Conservation (phyloP, 306 rosid species). For the Begonia peltatifolia region DNA sequence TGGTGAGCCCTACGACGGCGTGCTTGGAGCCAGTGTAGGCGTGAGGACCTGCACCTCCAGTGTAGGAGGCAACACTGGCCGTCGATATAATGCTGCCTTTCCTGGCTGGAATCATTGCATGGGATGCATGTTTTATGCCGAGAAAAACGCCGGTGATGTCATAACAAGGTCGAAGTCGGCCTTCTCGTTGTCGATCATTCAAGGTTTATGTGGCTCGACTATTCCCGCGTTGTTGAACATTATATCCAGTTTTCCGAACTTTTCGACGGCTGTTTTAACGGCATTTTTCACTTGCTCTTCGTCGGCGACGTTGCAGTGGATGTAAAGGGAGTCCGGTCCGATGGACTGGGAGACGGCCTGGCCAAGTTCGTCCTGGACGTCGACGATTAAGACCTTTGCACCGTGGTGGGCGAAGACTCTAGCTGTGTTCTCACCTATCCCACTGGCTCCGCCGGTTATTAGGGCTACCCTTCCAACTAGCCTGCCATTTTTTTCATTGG, state of each 20-base stretch:
- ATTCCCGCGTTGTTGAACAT: slow-evolving; percentile 85
- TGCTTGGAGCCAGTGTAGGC: slow-evolving; percentile 65
- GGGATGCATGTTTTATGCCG: slow-evolving; percentile 61
- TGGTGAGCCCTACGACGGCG: slow-evolving; percentile 53
- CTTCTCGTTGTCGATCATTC: slow-evolving; percentile 25
- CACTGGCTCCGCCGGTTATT: slow-evolving; percentile 85
- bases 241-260: slow-evolving; percentile 55
- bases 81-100: slow-evolving; percentile 47
- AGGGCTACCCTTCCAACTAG: slow-evolving; percentile 67
- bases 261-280: slow-evolving; percentile 17
- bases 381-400: slow-evolving; percentile 53
- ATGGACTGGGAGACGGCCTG: slow-evolving; percentile 16
- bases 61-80: slow-evolving; percentile 39
- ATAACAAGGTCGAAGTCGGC: slow-evolving; percentile 40
- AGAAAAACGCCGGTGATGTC: slow-evolving; percentile 56
- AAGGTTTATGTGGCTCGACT: slow-evolving; percentile 20
- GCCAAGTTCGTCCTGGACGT: slow-evolving; percentile 65
- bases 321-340: slow-evolving; percentile 26
- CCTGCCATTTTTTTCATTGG: slow-evolving; percentile 13
- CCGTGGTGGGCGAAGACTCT: slow-evolving; percentile 44
- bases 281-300: slow-evolving; percentile 48
- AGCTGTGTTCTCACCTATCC: slow-evolving; percentile 60
- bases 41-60: slow-evolving; percentile 53
- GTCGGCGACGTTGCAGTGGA: slow-evolving; percentile 58
- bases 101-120: slow-evolving; percentile 40